Base-by-base conservation (phyloP, 2,329 filamentous ascomycete genomes). In the Cytospora mali region DNA sequence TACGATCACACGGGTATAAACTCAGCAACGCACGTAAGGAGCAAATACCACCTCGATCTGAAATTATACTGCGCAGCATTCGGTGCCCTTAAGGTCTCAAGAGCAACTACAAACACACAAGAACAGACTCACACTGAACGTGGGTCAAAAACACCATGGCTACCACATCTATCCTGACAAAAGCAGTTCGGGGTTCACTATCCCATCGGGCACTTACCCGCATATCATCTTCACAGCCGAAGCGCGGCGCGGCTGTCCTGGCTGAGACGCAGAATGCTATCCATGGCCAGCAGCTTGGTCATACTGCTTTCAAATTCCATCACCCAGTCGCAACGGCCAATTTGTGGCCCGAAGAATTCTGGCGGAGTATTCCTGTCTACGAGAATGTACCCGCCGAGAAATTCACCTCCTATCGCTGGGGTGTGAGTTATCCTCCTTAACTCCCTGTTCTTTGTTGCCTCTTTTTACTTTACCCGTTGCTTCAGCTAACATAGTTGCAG, bases 381-480 rank as follows among this genome's bases (percentile, higher is more conserved):
- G 74, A 77, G 60, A 68, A 83, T 66, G 75, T 84, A 0, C 68
- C 79, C 0, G 68, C 73, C 3, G 71, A 79, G 1, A 73, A 84
- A 0, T 87, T 86, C 66, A 73, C 83, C 23, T 81, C 76, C 35
- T 83, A 85, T 63, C 70, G 74, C 13, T 87, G 83, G 81, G 80
- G 82, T 67, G 84, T 84, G 74, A 71, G 80, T 77, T n/a, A 13
- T 13, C 21, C 33, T 25, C 25, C 6, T 16, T 14, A 16, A 4
- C 5, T 14, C 4, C 33, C 27, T 2, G 9, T 11, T 14, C n/a
- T 21, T 21, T 14, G 14, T 49, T 7, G 1, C 28, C 6, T 18
- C 21, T 1, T n/a, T 25, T 3, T n/a, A n/a, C n/a, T n/a, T n/a
- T n/a, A n/a, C n/a, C 54, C 18, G 2, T 28, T 21, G n/a, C 13